These are phyloP conservation scores for Inonotus obliquus DNA, from an alignment of 1,284 basidiomycete species.

Conservation along the genomic window DNA sequence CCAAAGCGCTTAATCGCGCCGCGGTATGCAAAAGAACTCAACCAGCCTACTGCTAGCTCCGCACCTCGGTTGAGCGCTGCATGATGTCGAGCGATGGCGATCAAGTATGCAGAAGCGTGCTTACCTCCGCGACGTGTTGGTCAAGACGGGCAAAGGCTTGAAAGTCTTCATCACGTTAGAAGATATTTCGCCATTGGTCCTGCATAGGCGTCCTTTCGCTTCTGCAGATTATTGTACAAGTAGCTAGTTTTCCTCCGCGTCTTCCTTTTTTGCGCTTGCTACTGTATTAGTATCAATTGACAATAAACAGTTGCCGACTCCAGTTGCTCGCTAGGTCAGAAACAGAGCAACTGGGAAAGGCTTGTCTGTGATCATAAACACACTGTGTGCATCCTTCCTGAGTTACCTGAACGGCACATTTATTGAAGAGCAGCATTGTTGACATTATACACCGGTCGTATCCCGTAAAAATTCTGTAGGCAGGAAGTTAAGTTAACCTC, in stretches of 20 bases:
- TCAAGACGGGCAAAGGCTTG: no score
- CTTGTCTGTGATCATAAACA: background rate
- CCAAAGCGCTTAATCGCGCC: background rate
- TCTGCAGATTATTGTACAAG: no score
- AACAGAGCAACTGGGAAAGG: background rate
- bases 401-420: background rate
- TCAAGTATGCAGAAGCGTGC: no score
- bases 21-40: no score
- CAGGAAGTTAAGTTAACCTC: background rate
- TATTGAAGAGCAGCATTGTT: background rate
- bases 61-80: no score
- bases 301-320: background rate
- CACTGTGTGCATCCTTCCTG: background rate
- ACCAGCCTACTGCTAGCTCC: no score
- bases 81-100: no score
- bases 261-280: background rate
- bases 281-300: background rate
- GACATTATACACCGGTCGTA: slow-evolving; percentile 25
- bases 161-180: no score
- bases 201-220: no score
- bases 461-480: slow-evolving; percentile 27
- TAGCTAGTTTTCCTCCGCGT: background rate
- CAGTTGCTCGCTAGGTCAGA: background rate
- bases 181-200: no score
- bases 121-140: no score